Base-by-base conservation (phyloP, 2,329 filamentous ascomycete species). In the Metarhizium guizhouense region DNA sequence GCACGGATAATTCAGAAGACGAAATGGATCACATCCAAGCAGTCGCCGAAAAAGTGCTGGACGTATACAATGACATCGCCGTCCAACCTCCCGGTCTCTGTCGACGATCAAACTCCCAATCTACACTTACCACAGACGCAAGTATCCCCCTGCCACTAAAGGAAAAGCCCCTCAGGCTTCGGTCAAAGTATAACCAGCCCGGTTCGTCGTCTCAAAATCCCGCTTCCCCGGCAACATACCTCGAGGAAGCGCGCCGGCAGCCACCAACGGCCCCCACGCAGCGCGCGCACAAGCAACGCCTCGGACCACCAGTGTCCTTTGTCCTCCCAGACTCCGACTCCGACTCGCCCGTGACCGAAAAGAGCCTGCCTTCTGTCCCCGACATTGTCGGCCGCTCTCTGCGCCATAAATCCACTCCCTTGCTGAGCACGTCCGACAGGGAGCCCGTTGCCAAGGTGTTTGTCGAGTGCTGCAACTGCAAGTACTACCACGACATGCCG, bases 401-500 rank as follows among this genome's bases (percentile, higher is more conserved):
- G 11, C 58, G 62, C 7, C 55, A 55, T 45, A 47, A 52, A 16
- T 52, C 54, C 16, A 55, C 54, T 3, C 54, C 58, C 2, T 52
- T 52, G 13, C 56, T 61, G 10, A 53, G 48, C 10, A 51, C 49
- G 30, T 14, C 32, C n/a, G 60, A 60, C 1, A 60, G 62, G 61
- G 73, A 77, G 11, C 76, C 77, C 1, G 66, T 84, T 13, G 79
- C 80, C 38, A 86, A 85, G 70, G 80, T 85, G 73, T 78, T 86
- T 34, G 82, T 86, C 13, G 77, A 85, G 64, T 86, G 83, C 68
- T 86, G 83, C 69, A 74, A 71, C 56, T 86, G 83, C 74, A 78
- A 77, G 55, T 84, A 80, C 68, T 84, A 81, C 65, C 82, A 85
- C 62, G 83, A 86, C 65, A 80, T 86, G 79, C 83, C 83, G 4